Evolutionary conservation across 1,284 basidiomycete species (phyloP), one percentile per base, ranked within the genome.

Genomic region (Quambalaria eucalypti): DNA sequence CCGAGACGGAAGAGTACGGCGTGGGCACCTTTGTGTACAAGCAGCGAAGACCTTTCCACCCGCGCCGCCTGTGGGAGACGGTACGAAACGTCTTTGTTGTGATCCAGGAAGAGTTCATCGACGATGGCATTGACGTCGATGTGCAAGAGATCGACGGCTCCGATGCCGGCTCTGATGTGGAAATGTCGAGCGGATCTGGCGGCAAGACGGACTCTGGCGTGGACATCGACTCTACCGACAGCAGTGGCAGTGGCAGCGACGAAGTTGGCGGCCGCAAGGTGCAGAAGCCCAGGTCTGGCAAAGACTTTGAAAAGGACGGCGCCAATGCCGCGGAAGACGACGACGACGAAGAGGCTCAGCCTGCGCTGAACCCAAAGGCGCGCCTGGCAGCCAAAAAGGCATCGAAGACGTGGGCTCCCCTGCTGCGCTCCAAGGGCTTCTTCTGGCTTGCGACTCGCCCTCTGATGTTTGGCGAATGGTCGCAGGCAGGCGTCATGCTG

Each of bases 361-460:
- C 76, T 3, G 77, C 77, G 48, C 69, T 80, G 28, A 78, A 79
- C 55, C 74, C 79, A 1, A 71, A 71, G 19, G 73, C 69, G 0
- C 71, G 78, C 9, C 70, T 78, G 9, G 70, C 65, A 19, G 66
- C 68, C 54, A 80, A 80, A 61, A 69, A 76, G 29, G 74, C 67
- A 2, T 71, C 66, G 19, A 56, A 61, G 1, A 68, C 75, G 0
- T 80, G 77, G 63, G 75, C 65, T 16, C 73, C 76, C 0, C 64
- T 80, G 2, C 67, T 80, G 6, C 73, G 79, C 10, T 76, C 75
- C 26, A 80, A 80, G 58, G 76, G 79, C 9, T 80, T 80, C 65
- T 56, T 78, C 33, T 80, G 79, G 79, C 63, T 72, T 6, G 69
- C 69, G 2, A 70, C 68, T 1, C 65, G 69, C 4, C 66, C 68